Base-by-base conservation (phyloP, 164 flowering plant genomes). In the Taxillus chinensis region DNA sequence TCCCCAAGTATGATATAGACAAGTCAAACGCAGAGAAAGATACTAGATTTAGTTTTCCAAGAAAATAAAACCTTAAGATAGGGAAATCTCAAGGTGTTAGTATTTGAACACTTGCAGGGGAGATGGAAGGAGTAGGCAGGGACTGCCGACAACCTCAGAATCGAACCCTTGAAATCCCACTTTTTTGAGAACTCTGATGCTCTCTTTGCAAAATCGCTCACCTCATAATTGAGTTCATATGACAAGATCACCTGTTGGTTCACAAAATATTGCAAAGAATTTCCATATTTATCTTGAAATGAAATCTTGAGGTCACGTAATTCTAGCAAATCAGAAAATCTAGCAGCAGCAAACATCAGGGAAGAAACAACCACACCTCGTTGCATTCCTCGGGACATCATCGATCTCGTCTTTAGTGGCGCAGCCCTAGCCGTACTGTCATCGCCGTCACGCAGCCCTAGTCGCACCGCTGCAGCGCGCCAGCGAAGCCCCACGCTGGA, bases 321-420 rank as follows among this genome's bases (percentile, higher is more conserved):
- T 64, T 90, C 96, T n/a, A 92, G 97, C 57, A 93, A 74, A 73
- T 90, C 97, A 39, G 97, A 84, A 72, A 82, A 85, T 68, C 97
- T 79, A 16, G 98, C 89, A 1, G 98, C 97, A 55, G 98, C 98
- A 78, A 78, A 85, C 81, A 86, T 84, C 49, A 93, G 74, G 49
- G 89, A 86, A 39, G 88, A 77, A 6, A 85, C 85, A 59, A 95
- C 87, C 72, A 78, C 27, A 27, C 27, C 27, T 27, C 89, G 68
- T 76, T 77, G 72, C 93, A 83, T 61, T 90, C 90, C 51, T 82
- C 86, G 40, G 97, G 97, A 69, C 96, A 93, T 49, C 79, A 89
- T 58, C 98, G 27, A 27, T 27, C 27, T 27, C 27, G 27, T 27
- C 27, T 27, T 27, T 27, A 27, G 27, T 27, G 27, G 27, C 27